Evolutionary conservation across 2,329 filamentous ascomycete species (phyloP).

Genomic region (Ceratocystis lukuohia): DNA sequence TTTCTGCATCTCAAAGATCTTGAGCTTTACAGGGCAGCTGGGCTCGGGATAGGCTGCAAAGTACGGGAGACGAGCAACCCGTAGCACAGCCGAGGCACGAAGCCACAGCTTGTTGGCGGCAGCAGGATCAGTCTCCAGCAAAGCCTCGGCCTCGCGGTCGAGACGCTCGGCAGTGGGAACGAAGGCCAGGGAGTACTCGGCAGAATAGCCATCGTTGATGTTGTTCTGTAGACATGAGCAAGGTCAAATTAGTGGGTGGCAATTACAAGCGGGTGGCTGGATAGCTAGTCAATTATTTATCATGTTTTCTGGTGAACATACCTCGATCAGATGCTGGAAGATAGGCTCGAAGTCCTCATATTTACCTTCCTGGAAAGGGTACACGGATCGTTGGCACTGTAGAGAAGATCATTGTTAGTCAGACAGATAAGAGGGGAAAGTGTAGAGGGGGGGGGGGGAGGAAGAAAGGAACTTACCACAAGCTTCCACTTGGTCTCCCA

Average conservation of each 20-base stretch:
- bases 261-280: neutral
- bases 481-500: slow-evolving; percentile 69
- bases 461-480: slow-evolving; percentile 35
- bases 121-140: slow-evolving; percentile 34
- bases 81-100: slow-evolving; percentile 58
- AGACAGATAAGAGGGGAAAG: neutral
- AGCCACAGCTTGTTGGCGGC: slow-evolving; percentile 51
- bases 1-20: slow-evolving; percentile 55
- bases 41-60: slow-evolving; percentile 30
- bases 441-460: neutral
- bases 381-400: slow-evolving; percentile 47
- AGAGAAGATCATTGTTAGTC: neutral
- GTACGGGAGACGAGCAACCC: slow-evolving; percentile 59
- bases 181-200: slow-evolving; percentile 51
- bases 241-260: neutral
- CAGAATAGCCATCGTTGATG: slow-evolving; percentile 51
- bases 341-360: slow-evolving; percentile 57
- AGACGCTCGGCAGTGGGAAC: slow-evolving; percentile 48
- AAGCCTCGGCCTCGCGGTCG: slow-evolving; percentile 38
- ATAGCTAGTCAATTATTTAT: neutral
- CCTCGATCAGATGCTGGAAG: slow-evolving; percentile 47
- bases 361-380: slow-evolving; percentile 61
- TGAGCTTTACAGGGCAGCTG: slow-evolving; percentile 38
- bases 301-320: slow-evolving; percentile 23
- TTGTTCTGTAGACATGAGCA: slow-evolving; percentile 29